Conservation (phyloP, 176 grass and related monocot species). For the Urochloa ruziziensis region DNA sequence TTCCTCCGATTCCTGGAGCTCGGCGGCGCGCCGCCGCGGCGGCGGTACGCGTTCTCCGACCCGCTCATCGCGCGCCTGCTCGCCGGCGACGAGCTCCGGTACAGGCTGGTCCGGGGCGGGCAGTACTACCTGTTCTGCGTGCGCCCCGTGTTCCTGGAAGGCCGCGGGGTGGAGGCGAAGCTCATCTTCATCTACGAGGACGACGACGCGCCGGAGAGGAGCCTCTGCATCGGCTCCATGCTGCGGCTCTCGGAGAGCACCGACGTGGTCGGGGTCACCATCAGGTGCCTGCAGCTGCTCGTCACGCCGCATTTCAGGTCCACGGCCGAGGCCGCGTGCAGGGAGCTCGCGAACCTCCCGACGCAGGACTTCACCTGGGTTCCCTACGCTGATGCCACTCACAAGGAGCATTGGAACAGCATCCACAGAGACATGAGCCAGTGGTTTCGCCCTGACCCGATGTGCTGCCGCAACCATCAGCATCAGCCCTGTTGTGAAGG, state of each 20-base stretch:
- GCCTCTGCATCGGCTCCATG: neutral
- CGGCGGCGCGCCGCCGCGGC: neutral
- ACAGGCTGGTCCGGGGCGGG: neutral
- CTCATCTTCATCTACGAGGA: neutral
- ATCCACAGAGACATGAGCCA: neutral
- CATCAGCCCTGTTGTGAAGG: neutral
- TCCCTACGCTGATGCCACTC: neutral
- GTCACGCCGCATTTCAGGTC: constrained; percentile 15
- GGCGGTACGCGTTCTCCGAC: neutral
- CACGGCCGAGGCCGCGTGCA: neutral
- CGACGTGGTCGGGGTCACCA: neutral
- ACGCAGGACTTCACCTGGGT: constrained; percentile 17
- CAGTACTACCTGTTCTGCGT: neutral
- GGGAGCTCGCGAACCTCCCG: neutral
- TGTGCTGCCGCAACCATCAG: neutral
- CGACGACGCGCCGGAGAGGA: neutral
- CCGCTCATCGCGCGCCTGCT: constrained; percentile 9
- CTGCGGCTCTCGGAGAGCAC: constrained; percentile 4
- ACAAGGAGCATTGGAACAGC: constrained; percentile 2
- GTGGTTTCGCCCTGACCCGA: constrained; percentile 13
- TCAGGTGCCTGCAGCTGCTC: neutral
- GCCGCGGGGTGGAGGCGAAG: neutral
- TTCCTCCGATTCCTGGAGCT: neutral
- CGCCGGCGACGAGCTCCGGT: neutral
- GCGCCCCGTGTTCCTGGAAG: neutral